phyloP scores from a whole-genome alignment of 257 asterid genomes.

The Nicotiana paniculata region DNA sequence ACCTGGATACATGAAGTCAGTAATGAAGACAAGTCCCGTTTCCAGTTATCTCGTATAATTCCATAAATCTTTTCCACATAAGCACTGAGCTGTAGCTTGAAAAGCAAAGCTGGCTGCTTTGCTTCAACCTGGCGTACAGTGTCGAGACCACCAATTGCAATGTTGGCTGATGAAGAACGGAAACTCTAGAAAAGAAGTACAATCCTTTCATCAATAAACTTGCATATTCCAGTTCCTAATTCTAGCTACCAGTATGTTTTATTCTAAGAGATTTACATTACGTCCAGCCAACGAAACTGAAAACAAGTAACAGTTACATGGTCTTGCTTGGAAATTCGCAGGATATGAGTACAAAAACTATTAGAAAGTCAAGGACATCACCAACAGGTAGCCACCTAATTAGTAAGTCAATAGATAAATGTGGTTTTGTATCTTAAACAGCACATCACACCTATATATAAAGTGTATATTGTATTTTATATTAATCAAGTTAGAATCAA shows the following conservation, averaged over 20 bases:
- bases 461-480: neutral
- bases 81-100: slow-evolving; percentile 85
- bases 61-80: slow-evolving; percentile 85
- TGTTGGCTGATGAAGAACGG: slow-evolving; percentile 61
- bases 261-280: neutral
- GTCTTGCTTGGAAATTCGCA: neutral
- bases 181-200: slow-evolving; percentile 41
- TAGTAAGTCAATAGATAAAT: neutral
- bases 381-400: neutral
- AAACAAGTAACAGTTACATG: neutral
- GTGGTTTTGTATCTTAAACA: neutral
- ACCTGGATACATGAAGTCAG: slow-evolving; percentile 67
- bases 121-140: slow-evolving; percentile 72
- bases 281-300: neutral
- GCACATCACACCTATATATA: neutral
- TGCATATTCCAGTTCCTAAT: neutral
- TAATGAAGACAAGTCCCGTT: slow-evolving; percentile 50
- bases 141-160: slow-evolving; percentile 58
- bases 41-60: slow-evolving; percentile 69
- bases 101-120: slow-evolving; percentile 78
- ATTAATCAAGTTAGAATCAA: neutral
- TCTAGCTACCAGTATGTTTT: neutral
- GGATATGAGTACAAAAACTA: neutral
- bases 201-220: neutral
- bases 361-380: neutral